Evolutionary conservation across 2,329 filamentous ascomycete genomes (phyloP), one percentile per base, ranked within the genome.

Genomic region (Diaporthe vaccinii): DNA sequence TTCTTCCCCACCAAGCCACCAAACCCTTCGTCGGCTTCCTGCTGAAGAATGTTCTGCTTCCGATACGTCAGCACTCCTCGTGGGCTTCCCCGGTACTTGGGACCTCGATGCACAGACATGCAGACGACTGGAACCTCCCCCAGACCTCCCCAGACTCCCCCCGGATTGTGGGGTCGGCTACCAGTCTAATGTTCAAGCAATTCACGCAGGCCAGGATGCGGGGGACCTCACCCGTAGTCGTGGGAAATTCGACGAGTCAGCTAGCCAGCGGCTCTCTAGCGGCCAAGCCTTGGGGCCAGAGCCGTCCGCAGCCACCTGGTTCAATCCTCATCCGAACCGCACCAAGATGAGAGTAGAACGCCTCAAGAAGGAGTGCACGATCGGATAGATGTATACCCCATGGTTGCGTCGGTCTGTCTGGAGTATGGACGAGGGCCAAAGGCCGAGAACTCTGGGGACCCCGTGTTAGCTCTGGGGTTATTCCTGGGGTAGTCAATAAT

Each of bases 291-390:
- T 34, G 25, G 51, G 36, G 31, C 34, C 46, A 55, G 9, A 36
- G 61, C 49, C 34, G n/a, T 14, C 12, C 36, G 57, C 71, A 73
- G 57, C 70, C 58, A 55, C 25, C 65, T 57, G 73, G 75, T 75
- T 76, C 59, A 76, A 72, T 59, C 12, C 69, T 76, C 73, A 73
- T 75, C 75, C 75, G 73, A 41, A 53, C 5, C 17, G 25, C 4
- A 7, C 22, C 41, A 49, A 28, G 15, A 74, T 0, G n/a, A 41
- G 51, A 22, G 36, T 17, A 28, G n/a, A 25, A 44, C 36, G n/a
- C 28, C 67, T 49, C 59, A 36, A 55, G 49, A 9, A 12, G 49
- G n/a, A 69, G 41, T 31, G 25, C 55, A 53, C 36, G 57, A 25
- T 61, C 72, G 72, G 75, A 67, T 76, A 76, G 51, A 28, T 55